A percentile compares a stretch with the other conserved stretches of the same genome.
phyloP scores from a whole-genome alignment of 331 rosid genomes.

The Malus hybrid region DNA sequence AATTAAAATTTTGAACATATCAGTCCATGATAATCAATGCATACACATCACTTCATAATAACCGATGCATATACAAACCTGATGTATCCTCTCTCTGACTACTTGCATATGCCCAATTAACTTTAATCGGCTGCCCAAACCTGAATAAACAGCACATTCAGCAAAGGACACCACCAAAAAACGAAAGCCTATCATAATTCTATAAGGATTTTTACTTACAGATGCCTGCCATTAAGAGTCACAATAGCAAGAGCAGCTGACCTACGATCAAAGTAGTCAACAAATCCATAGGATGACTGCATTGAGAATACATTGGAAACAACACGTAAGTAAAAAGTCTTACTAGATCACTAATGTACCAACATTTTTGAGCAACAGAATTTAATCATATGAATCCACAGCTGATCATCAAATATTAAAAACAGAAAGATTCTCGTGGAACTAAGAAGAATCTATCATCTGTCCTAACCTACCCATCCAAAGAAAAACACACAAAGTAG shows the following conservation, averaged over 20 bases:
- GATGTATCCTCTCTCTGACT: conserved; percentile 96
- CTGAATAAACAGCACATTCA: conserved; percentile 30
- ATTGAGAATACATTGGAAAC: neutral
- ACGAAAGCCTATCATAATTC: neutral
- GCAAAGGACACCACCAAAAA: neutral
- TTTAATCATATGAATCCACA: neutral
- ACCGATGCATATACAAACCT: conserved; percentile 34
- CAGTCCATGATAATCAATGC: neutral
- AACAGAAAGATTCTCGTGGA: neutral
- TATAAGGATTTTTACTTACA: conserved; percentile 42
- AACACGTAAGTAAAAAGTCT: neutral
- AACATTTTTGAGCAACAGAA: no score
- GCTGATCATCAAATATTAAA: neutral
- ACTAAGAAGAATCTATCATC: neutral
- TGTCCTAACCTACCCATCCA: neutral
- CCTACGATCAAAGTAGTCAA: conserved; percentile 81
- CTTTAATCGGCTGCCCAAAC: conserved; percentile 87
- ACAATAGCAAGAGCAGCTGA: conserved; percentile 78
- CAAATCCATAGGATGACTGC: conserved; percentile 94
- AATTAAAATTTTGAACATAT: neutral
- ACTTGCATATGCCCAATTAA: conserved; percentile 97
- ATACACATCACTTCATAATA: neutral
- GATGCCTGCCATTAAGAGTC: conserved; percentile 80
- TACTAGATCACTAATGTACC: neutral
- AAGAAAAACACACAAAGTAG: neutral